Base-by-base conservation (phyloP, 805 yeast species). In the Candida rishiriensis region DNA sequence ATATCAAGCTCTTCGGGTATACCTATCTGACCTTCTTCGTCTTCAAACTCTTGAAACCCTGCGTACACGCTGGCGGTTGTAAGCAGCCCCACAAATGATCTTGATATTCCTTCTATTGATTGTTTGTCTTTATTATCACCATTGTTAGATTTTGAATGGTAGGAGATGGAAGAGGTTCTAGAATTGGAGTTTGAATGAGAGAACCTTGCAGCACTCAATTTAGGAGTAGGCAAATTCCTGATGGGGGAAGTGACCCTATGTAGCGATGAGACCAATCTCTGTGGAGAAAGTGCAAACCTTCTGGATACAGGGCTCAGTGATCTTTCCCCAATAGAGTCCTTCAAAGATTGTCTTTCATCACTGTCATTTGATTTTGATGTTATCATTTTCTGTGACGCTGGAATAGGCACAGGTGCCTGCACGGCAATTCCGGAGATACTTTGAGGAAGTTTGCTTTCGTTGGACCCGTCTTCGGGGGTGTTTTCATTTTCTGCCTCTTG, bases 21-120 rank as follows among this genome's bases (percentile, higher is more conserved):
- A 26, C 53, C 52, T 10, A 52, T 57, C 18, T 60, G 61, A 10
- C 45, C 55, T 12, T 61, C 68, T 29, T 64, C 65, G 28, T 56
- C 68, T 38, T 57, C 64, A 28, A 59, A 48, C 36, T 61, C 64
- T 40, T 61, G 60, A 46, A 64, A 61, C 12, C 70, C 71, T 7
- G 78, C 71, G 54, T 73, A 76, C 46, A 76, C 70, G 49, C 80
- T 75, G 0, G 84, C 81, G 0, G 83, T 73, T 0, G 85, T 77
- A 43, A 80, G 63, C 41, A 78, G 55, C 0, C 78, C 75, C 3
- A 76, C 80, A 51, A 80, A 71, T 36, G 80, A 75, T 51, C 70
- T 71, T 14, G 79, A 75, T 60, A 74, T 71, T 36, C 69, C 71
- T 12, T 68, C 66, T 1, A 61, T 54, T 2, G 60, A 49, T 4